Base-by-base conservation (phyloP, 805 yeast genomes). In the Nadsonia fulvescens region DNA sequence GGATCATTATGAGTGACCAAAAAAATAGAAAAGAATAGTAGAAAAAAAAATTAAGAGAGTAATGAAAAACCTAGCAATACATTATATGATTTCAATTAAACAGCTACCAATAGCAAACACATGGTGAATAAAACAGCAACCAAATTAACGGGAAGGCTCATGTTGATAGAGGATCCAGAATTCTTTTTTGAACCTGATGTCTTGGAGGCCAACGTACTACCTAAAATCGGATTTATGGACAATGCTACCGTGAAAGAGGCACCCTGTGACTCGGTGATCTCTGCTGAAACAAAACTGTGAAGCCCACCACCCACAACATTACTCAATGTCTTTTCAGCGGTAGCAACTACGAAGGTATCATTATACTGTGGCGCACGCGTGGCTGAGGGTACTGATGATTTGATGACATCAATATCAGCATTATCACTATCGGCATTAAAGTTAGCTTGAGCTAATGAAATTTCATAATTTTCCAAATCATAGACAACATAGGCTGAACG, bases 401-500 rank as follows among this genome's bases (percentile, higher is more conserved):
- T 37, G 18, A 28, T 22, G 14, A 33, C 23, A n/a, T 36, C 27
- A 24, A 43, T 43, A 15, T 33, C 42, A 22, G 44, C 51, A 27
- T 45, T 32, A 24, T 47, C 24, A 7, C 47, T 15, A 12, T 34
- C 38, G 15, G 42, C 29, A 34, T 45, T 37, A 31, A 29, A 41
- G 14, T 29, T 33, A 22, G 63, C 57, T 31, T 56, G 61, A 10
- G 73, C 81, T 29, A 76, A 34, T 0, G 72, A 64, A 17, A 74
- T 51, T 40, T 63, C 56, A 24, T 44, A 46, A 37, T 60, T 61
- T 13, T 70, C 78, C 25, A 72, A 50, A 44, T 77, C 77, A 44
- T 61, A 71, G 9, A 71, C 79, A 14, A 64, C 61, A 42, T 75
- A 77, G 4, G 71, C 73, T 19, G 64, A 58, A 28, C 77, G 56